Conservation (phyloP, 1,284 basidiomycete genomes). For the Puccinia hordei region DNA sequence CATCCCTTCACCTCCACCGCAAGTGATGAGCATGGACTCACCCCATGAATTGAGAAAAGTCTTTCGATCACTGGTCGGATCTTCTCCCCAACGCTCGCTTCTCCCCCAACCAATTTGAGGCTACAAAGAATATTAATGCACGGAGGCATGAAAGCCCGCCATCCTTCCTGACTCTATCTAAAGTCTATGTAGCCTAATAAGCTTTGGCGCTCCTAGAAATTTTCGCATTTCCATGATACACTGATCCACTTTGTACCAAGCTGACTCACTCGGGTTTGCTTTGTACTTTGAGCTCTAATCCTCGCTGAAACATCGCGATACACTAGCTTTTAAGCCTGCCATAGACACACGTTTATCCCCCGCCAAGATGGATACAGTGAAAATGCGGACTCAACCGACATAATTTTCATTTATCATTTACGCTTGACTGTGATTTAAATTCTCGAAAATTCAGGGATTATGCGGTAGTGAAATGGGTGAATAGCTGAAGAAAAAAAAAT, state of each 20-base stretch:
- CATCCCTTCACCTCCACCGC: not conserved
- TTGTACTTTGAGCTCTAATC: not conserved
- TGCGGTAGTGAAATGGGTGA: not conserved
- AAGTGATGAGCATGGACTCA: not conserved
- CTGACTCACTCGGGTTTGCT: not conserved
- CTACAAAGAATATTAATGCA: not conserved
- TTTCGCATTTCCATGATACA: not conserved
- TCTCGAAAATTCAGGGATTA: not conserved
- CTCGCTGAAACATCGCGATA: not conserved
- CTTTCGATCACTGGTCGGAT: slow-evolving; percentile 4
- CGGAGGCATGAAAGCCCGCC: not conserved
- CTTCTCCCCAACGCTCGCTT: slow-evolving; percentile 2
- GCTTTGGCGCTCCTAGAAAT: not conserved
- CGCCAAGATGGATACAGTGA: not conserved
- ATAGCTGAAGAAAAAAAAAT: not conserved
- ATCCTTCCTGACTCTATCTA: not conserved
- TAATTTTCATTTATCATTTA: not conserved
- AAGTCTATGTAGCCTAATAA: slow-evolving; percentile 14
- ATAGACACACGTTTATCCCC: slow-evolving; percentile 7
- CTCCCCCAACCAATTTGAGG: slow-evolving; percentile 9
- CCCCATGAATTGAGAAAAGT: not conserved
- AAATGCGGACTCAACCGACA: not conserved
- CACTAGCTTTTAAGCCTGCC: slow-evolving; percentile 2
- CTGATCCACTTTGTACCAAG: not conserved
- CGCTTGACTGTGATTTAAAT: not conserved